phyloP scores from a whole-genome alignment of 371 early-diverging fungal genomes.

The Haplosporangium sp. region DNA sequence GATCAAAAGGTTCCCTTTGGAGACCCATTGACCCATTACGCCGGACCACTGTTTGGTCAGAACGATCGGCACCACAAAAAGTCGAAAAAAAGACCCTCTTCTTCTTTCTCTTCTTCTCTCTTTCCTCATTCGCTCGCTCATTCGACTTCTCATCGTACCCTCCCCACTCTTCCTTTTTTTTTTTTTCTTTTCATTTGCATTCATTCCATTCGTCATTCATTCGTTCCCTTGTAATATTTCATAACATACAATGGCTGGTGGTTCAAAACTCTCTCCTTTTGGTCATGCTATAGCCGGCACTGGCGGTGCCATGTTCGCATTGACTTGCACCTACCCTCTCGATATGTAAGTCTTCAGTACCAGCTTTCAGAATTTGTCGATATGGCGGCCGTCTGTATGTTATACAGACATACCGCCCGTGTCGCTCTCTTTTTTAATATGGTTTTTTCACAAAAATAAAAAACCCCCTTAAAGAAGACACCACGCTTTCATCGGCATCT shows the following conservation, averaged over 20 bases:
- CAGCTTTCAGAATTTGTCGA: not conserved
- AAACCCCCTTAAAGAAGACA: constrained; percentile 24
- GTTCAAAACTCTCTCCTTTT: constrained; percentile 82
- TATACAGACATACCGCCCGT: not conserved
- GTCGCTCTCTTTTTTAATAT: constrained; percentile 25
- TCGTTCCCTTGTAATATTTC: no score
- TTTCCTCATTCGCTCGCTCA: constrained; percentile 10
- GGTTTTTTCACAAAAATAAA: no score
- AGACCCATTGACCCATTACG: constrained; percentile 6
- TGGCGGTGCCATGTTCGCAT: constrained; percentile 91
- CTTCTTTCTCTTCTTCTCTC: constrained; percentile 2
- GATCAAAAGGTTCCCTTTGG: no score
- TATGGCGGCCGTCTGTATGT: constrained; percentile 2
- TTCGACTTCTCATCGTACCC: not conserved
- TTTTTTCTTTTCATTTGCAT: constrained; percentile 14
- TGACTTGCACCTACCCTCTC: constrained; percentile 91
- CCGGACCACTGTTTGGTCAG: constrained; percentile 33
- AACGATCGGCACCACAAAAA: constrained; percentile 24
- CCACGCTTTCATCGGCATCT: no score
- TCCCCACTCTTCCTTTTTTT: constrained; percentile 2
- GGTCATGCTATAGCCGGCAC: constrained; percentile 95
- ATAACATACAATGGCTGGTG: constrained; percentile 62
- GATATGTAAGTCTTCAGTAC: constrained; percentile 86
- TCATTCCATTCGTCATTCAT: constrained; percentile 12
- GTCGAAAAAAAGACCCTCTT: not conserved